Percentiles rank a stretch among this genome's conserved stretches.
These are phyloP conservation scores for Coniochaeta sp. DNA, from an alignment of 2,329 filamentous ascomycete genomes.

Conservation along the genomic window DNA sequence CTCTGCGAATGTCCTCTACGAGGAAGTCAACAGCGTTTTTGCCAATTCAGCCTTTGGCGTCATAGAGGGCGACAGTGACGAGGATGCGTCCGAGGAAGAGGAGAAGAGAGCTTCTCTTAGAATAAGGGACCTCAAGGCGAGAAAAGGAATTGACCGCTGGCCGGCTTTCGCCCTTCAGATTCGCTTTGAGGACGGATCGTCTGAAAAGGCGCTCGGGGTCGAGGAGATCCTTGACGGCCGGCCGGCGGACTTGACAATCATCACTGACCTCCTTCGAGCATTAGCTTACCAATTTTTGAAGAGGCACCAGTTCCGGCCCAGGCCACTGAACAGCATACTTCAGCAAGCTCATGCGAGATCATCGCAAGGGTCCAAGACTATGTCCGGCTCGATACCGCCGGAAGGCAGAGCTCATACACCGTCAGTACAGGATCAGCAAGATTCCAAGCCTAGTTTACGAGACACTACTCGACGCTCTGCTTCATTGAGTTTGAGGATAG, in stretches of 20 bases:
- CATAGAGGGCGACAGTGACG: slow-evolving; percentile 32
- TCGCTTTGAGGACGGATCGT: slow-evolving; percentile 20
- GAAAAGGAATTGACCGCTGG: slow-evolving; percentile 70
- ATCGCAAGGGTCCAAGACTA: too few relatives aligned
- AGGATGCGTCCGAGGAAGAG: slow-evolving; percentile 30
- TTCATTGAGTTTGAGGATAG: background rate
- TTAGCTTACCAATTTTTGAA: slow-evolving; percentile 70
- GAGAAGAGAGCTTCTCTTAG: slow-evolving; percentile 36
- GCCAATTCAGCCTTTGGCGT: slow-evolving; percentile 68
- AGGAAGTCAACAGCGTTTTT: slow-evolving; percentile 74
- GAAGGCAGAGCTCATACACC: background rate
- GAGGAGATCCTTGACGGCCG: slow-evolving; percentile 38
- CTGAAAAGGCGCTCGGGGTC: slow-evolving; percentile 13
- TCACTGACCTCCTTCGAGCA: slow-evolving; percentile 59
- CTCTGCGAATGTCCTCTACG: slow-evolving; percentile 61
- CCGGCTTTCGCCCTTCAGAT: slow-evolving; percentile 85
- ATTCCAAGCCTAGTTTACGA: background rate
- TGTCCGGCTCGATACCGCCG: background rate
- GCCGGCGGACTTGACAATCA: slow-evolving; percentile 40
- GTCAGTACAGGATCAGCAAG: background rate
- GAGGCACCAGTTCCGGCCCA: slow-evolving; percentile 61
- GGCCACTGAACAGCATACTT: slow-evolving; percentile 10
- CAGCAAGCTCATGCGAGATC: background rate
- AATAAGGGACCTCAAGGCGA: slow-evolving; percentile 37
- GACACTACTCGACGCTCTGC: background rate